These are phyloP conservation scores for Anthracocystis setariae DNA, from an alignment of 1,284 basidiomycete species.

Conservation along the genomic window DNA sequence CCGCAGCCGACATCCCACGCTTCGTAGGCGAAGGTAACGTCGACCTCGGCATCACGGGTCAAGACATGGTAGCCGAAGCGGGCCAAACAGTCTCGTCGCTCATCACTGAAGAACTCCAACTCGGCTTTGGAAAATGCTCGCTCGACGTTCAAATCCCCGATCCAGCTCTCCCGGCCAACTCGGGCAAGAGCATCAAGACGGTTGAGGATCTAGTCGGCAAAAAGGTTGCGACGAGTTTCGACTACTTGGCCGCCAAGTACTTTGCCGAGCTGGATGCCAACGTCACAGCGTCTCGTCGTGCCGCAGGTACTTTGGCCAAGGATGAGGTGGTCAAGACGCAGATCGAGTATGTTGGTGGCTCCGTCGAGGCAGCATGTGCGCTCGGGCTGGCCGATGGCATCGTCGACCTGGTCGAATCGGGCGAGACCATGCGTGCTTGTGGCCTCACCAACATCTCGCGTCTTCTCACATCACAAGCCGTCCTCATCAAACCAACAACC, in stretches of 20 bases:
- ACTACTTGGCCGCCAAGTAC: constrained; percentile 82
- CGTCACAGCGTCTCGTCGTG: constrained; percentile 69
- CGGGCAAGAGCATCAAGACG: constrained; percentile 72
- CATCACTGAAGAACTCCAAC: constrained; percentile 82
- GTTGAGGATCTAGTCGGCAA: constrained; percentile 87
- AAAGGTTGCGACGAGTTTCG: constrained; percentile 93
- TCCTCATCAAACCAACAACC: constrained; percentile 84
- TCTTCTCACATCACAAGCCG: constrained; percentile 87
- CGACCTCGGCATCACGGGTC: constrained; percentile 89
- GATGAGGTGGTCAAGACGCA: constrained; percentile 72
- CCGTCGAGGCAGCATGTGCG: constrained; percentile 96
- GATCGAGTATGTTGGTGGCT: constrained; percentile 96
- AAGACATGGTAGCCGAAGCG: constrained; percentile 95
- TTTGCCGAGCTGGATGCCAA: constrained; percentile 79
- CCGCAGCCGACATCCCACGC: constrained; percentile 95
- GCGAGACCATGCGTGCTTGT: constrained; percentile 98
- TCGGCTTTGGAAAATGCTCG: constrained; percentile 93
- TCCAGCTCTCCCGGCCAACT: constrained; percentile 68
- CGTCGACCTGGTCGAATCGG: constrained; percentile 76
- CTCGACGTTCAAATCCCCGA: constrained; percentile 96
- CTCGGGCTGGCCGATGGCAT: constrained; percentile 97
- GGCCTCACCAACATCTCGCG: constrained; percentile 87
- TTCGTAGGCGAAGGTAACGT: constrained; percentile 98
- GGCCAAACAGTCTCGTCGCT: constrained; percentile 72
- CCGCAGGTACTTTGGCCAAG: constrained; percentile 68